Base-by-base conservation (phyloP, 495 filamentous ascomycete species). In the Penicillium psychrofluorescens region DNA sequence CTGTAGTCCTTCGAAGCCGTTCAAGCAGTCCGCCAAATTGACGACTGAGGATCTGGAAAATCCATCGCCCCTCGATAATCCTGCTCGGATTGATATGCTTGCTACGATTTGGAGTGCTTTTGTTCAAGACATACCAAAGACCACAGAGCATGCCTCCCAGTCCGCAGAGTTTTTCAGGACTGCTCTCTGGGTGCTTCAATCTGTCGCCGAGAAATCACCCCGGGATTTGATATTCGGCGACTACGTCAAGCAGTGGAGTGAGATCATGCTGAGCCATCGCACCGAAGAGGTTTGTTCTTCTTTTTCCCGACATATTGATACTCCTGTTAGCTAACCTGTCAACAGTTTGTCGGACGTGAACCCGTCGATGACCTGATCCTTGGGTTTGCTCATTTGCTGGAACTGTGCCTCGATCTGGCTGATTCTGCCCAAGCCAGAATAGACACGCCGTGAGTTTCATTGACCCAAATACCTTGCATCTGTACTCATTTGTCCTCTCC, bases 91-190 rank as follows among this genome's bases (percentile, higher is more conserved):
- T 9, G 69, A 71, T 45, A 70, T 73, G 46, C 55, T 73, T 27
- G 66, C 62, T 0, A 66, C 64, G 4, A 54, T 80, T 39, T 84
- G 79, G 78, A 52, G 67, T 14, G 59, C 76, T 1, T 63, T 81
- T 41, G 65, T 70, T 16, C 53, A 64, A 11, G 63, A 71, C 12
- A 61, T 84, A 22, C 71, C 78, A 1, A 54, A 71, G 31, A 65
- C 68, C 4, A 50, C 63, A 11, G 47, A 68, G 9, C 67, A 66
- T 51, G 62, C 67, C 34, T 38, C 56, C 6, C 66, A 77, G 40
- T 73, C 75, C 9, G 64, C 73, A 40, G 72, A 86, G 45, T 74
- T 83, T 36, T 83, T 82, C 46, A 66, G 71, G 13, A 64, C 73
- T 43, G 62, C 73, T 32, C 62, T 72, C 5, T 54, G 55, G 36